Conservation (phyloP, 2,329 filamentous ascomycete genomes). For the Cladosporium sp. region DNA sequence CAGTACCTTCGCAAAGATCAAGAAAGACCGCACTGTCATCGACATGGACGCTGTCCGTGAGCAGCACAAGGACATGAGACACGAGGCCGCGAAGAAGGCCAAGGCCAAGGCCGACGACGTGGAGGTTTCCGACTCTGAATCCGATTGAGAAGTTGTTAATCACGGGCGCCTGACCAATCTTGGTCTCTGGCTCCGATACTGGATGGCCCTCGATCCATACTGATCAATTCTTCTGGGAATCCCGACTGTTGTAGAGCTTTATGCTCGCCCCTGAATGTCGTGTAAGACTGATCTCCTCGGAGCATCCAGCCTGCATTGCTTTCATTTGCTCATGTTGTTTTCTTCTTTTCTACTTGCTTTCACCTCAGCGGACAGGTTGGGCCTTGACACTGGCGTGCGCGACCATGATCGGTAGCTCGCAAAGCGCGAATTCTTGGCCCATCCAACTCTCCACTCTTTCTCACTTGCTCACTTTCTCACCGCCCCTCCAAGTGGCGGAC, state of each 20-base stretch:
- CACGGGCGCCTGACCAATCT: not conserved
- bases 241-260: not conserved
- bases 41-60: constrained; percentile 6
- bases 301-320: not conserved
- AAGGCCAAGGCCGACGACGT: not conserved
- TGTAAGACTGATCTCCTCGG: not conserved
- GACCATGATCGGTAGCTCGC: not conserved
- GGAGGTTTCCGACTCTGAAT: not conserved
- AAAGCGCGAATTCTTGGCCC: not conserved
- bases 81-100: not conserved
- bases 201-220: not conserved
- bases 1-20: not conserved
- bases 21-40: not conserved
- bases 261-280: not conserved
- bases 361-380: not conserved
- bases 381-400: not conserved
- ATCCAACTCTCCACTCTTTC: not conserved
- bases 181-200: not conserved
- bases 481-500: not conserved
- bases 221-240: not conserved
- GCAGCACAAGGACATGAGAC: not conserved
- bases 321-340: not conserved
- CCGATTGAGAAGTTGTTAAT: not conserved
- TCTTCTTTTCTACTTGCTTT: not conserved
- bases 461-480: not conserved